phyloP scores from a whole-genome alignment of 164 flowering plant species.

The Euptelea pleiosperma region DNA sequence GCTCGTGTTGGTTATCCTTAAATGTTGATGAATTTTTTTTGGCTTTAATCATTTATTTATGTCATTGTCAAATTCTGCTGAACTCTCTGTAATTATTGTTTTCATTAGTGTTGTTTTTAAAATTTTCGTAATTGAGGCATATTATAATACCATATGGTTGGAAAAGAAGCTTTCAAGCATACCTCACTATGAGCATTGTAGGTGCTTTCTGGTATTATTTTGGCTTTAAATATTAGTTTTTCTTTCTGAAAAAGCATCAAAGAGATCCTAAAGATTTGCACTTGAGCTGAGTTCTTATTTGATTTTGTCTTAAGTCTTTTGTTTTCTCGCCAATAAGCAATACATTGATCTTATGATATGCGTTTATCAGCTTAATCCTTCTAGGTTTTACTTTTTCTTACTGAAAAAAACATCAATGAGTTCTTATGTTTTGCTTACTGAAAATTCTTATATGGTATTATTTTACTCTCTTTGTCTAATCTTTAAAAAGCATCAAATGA shows the following conservation, averaged over 20 bases:
- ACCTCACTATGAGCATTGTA: not conserved
- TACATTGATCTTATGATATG: not conserved
- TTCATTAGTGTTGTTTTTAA: too few relatives aligned
- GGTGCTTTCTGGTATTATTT: not conserved
- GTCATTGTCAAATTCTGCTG: too few relatives aligned
- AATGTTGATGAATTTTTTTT: too few relatives aligned
- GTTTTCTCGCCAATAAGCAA: not conserved
- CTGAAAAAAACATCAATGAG: not conserved
- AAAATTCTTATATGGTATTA: not conserved
- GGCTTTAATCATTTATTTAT: too few relatives aligned
- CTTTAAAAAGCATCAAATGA: not conserved
- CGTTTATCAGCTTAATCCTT: not conserved
- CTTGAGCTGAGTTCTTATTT: not conserved
- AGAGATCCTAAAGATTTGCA: not conserved
- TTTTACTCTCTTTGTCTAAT: not conserved
- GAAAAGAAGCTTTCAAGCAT: not conserved
- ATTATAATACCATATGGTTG: not conserved
- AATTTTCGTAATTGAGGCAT: too few relatives aligned
- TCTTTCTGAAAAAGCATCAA: not conserved
- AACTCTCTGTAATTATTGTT: too few relatives aligned
- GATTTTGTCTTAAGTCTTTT: too few relatives aligned
- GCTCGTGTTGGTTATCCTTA: too few relatives aligned
- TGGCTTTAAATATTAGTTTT: not conserved
- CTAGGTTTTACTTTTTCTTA: not conserved
- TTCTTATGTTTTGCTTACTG: not conserved